Percentiles rank a stretch among this genome's conserved stretches.
These are phyloP conservation scores for Mucor saturninus DNA, from an alignment of 371 early-diverging fungal species.

Conservation along the genomic window DNA sequence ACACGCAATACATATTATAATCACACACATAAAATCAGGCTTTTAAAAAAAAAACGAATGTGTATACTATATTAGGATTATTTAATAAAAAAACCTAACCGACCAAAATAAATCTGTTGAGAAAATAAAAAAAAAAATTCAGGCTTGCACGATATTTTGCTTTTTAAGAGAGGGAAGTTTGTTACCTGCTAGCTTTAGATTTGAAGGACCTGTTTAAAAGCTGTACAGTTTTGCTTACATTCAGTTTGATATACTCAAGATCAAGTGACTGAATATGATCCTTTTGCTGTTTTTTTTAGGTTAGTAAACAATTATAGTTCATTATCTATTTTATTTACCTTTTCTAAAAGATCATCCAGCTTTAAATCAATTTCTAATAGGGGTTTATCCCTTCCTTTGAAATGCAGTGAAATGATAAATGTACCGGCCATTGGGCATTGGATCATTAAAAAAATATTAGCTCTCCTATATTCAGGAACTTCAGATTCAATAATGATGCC, in stretches of 20 bases:
- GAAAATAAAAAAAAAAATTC: neutral
- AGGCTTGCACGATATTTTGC: neutral
- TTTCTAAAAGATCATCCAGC: constrained; percentile 92
- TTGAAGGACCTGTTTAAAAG: constrained; percentile 51
- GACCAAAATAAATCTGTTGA: neutral
- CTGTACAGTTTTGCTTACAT: constrained; percentile 46
- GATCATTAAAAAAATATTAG: constrained; percentile 84
- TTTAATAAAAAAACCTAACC: neutral
- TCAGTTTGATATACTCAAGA: constrained; percentile 93
- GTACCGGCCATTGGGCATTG: constrained; percentile 84
- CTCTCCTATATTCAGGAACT: constrained; percentile 83
- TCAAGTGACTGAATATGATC: constrained; percentile 83
- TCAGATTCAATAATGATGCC: constrained; percentile 89
- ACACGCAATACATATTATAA: neutral
- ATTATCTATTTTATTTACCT: constrained; percentile 26
- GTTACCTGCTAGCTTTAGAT: constrained; percentile 48
- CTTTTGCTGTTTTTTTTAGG: constrained; percentile 68
- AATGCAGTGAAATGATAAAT: constrained; percentile 85
- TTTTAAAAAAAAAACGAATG: too few species aligned
- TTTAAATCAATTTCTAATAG: constrained; percentile 94
- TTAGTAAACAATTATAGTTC: too few species aligned
- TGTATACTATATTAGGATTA: too few species aligned
- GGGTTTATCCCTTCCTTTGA: constrained; percentile 87
- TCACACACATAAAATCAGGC: neutral
- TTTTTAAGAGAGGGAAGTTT: constrained; percentile 18